Base-by-base conservation (phyloP, 768 basidiomycete genomes). In the Chalciporus piperatus region DNA sequence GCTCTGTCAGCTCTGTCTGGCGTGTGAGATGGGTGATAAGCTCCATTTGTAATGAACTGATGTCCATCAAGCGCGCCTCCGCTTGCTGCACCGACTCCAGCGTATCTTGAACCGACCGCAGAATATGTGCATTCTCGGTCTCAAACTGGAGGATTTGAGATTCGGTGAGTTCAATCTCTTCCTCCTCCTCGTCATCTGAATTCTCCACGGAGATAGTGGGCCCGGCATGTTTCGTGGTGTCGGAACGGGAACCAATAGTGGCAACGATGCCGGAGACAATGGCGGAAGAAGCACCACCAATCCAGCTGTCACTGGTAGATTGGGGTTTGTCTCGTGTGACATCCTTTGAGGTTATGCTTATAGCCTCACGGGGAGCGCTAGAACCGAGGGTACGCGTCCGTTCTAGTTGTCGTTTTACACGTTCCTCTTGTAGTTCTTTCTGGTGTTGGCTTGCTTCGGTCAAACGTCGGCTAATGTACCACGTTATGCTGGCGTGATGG, bases 71-170 rank as follows among this genome's bases (percentile, higher is more conserved):
- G 30, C 90, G 84, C 41, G 89, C 83, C 66, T 99, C 96, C 22
- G 96, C 96, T 64, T 87, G 85, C 63, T 95, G 89, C 30, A 99
- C 91, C 3, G 91, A 85, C 58, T 87, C 87, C 28, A 98, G 77
- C 6, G 87, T 89, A 55, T 91, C 84, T 65, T 95, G 89, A 43
- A 92, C 92, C 43, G 80, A 80, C 58, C 84, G 84, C 33, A 98
- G 72, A 46, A 98, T 87, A 49, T 82, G 81, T 40, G 89, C 87
- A 64, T 98, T 98, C 69, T 98, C 96, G 10, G 80, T 74, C 72
- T 97, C 93, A 66, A 98, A 98, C 65, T 92, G 91, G 64, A 91
- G 83, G 48, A 97, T 90, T 66, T 94, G 92, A 5, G 89, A 92
- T 39, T 81, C 78, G 1, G 88, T 81, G n/a, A 97, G 76, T 62